Evolutionary conservation across 192 early-diverging fungal genomes (phyloP).

Genomic region (Chytriomyces confervae): DNA sequence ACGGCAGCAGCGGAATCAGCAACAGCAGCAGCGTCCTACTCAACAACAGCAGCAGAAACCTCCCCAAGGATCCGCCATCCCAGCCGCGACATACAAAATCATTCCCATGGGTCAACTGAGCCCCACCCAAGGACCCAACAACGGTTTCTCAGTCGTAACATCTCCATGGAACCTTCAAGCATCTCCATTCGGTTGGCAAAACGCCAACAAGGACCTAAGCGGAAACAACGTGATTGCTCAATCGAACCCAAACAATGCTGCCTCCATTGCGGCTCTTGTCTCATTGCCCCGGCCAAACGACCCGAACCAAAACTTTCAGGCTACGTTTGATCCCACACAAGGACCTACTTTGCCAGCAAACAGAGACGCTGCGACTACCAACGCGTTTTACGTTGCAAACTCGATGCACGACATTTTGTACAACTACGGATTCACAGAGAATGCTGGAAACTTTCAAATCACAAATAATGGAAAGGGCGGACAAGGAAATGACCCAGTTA

Average conservation of each 20-base stretch:
- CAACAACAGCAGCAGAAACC: background rate
- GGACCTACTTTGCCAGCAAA: conserved; percentile 19
- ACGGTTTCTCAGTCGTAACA: background rate
- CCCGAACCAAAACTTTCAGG: background rate
- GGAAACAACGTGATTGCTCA: conserved; percentile 37
- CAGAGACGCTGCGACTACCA: conserved; percentile 38
- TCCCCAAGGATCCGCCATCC: background rate
- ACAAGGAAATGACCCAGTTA: conserved; percentile 53
- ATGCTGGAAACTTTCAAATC: conserved; percentile 49
- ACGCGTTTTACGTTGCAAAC: conserved; percentile 49
- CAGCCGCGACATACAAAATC: conserved; percentile 11
- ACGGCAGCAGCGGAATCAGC: background rate
- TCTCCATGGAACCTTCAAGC: conserved; percentile 22
- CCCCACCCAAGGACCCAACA: conserved; percentile 4
- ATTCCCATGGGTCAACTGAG: conserved; percentile 27
- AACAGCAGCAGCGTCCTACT: background rate
- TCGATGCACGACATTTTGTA: conserved; percentile 55
- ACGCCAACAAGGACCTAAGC: conserved; percentile 2
- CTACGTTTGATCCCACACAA: conserved; percentile 16
- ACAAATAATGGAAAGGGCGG: conserved; percentile 47
- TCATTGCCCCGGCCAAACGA: background rate
- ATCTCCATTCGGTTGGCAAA: conserved; percentile 30
- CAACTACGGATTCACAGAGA: conserved; percentile 43
- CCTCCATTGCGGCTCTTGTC: background rate
- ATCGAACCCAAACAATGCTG: conserved; percentile 26